Base-by-base conservation (phyloP, 148 eudicot species). In the Dysphania ambrosioides region DNA sequence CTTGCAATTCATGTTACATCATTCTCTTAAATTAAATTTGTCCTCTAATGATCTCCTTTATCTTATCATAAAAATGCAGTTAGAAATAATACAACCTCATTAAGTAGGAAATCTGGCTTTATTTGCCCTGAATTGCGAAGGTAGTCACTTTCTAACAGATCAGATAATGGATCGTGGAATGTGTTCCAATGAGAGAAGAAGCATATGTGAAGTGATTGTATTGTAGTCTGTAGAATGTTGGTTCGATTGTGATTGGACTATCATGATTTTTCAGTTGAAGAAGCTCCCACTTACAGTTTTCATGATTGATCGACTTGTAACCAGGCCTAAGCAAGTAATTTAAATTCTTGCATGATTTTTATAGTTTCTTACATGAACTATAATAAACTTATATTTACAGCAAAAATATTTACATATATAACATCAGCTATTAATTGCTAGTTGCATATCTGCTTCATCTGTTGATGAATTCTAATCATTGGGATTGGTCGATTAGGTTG, bases 51-150 rank as follows among this genome's bases (percentile, higher is more conserved):
- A 30, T 64, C 26, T 34, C 5, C 68, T 34, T 34, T 21, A 64
- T 64, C 6, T 15, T 5, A 5, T 21, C 10, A 1, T 16, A 44
- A 23, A 19, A 19, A 19, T 6, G 58, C 58, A 21, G 58, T 53
- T 53, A 53, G 24, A 53, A 24, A 53, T 53, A 53, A 53, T 21
- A 66, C 24, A 66, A 66, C 11, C 30, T 66, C 16, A 66, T 38
- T 66, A 36, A 23, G 21, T 38, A 66, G 2, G 34, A 21, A 3
- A 66, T 9, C 9, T 53, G 30, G 34, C 21, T 68, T 68, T 27
- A 69, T 69, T 67, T 69, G 71, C 72, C 47, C 24, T 44, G 61
- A 51, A 51, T 44, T 70, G 31, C 72, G 29, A 44, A 44, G 57
- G 9, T 68, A 68, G 34, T 44, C 30, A 68, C 32, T 26, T 31